Percentiles rank a stretch among this genome's conserved stretches.
Evolutionary conservation across 495 filamentous ascomycete genomes (phyloP).

Genomic region (Penicillium antarcticum): DNA sequence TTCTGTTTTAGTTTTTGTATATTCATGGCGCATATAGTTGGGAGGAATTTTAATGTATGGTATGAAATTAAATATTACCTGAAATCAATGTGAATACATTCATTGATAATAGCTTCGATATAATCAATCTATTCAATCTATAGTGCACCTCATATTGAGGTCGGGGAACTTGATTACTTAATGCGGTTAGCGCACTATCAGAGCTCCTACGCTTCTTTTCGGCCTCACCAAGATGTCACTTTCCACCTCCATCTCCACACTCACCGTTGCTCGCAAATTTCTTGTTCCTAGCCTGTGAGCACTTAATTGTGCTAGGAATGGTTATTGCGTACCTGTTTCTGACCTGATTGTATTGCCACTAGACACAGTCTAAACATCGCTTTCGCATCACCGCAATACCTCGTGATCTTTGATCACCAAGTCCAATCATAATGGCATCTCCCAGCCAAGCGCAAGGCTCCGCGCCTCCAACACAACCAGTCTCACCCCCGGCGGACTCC

Average conservation of each 20-base stretch:
- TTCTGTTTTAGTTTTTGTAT: slow-evolving; percentile 7
- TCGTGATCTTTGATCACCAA: not conserved
- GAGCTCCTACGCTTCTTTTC: slow-evolving; percentile 24
- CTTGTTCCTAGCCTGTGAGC: not conserved
- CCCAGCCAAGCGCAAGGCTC: slow-evolving; percentile 35
- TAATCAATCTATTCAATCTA: not conserved
- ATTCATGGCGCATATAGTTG: slow-evolving; percentile 7
- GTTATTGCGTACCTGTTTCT: too few species aligned
- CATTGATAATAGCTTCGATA: too few species aligned
- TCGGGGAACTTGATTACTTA: slow-evolving; percentile 5
- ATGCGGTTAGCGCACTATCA: slow-evolving; percentile 18
- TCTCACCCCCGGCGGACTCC: slow-evolving; percentile 44
- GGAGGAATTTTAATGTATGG: not conserved
- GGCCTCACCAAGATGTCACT: slow-evolving; percentile 13
- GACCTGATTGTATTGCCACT: not conserved
- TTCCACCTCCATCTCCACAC: not conserved
- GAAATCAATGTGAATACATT: not conserved
- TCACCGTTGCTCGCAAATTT: not conserved
- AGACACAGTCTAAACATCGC: slow-evolving; percentile 2
- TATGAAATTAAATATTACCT: not conserved
- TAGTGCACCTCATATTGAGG: too few species aligned
- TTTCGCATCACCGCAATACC: not conserved
- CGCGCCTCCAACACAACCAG: slow-evolving; percentile 37
- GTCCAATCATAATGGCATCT: slow-evolving; percentile 35
- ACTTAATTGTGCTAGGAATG: not conserved